Evolutionary conservation across 768 basidiomycete species (phyloP), one percentile per base, ranked within the genome.

Genomic region (Sarcodon aspratus): DNA sequence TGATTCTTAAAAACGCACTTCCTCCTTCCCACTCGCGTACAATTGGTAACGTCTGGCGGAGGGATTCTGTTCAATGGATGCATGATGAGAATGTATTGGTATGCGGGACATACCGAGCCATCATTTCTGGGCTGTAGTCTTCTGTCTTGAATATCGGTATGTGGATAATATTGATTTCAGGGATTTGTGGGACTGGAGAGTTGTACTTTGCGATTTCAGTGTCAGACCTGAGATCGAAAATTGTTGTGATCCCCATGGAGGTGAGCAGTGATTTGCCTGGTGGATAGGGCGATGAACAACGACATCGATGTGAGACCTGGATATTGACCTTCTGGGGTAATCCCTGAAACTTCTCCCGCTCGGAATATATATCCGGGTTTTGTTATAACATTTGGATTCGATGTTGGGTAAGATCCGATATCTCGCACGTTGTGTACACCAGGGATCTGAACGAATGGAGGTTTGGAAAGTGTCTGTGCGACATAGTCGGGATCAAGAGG

Each of bases 121-220:
- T 83, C 66, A 73, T 78, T 63, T 88, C 82, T 17, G 86, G 86
- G 60, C 85, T 87, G 62, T 89, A 89, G 59, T 90, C 87, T 59
- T 81, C 81, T 43, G 67, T 78, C 56, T 73, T 66, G 52, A 76
- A 76, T 7, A 89, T 82, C 1, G 87, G 85, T 11, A 69, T 66
- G 48, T 74, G 80, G 12, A 78, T 43, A 47, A 87, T 61, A 35
- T 77, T 70, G 18, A 88, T 71, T 6, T 79, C 82, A 27, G 79
- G 74, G 50, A 90, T 79, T 11, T 60, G 53, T 43, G 85, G 85
- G 46, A 75, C 65, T 9, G 83, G 82, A 4, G 76, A 61, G 47
- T 78, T 73, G 63, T 85, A 90, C 63, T 85, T 86, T 55, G 65
- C 67, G 55, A 87, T 84, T 66, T 91, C 88, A 5, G 77, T 80